These are phyloP conservation scores for Phytophthora pisi DNA, from an alignment of 352 stramenopile genomes.

Conservation along the genomic window DNA sequence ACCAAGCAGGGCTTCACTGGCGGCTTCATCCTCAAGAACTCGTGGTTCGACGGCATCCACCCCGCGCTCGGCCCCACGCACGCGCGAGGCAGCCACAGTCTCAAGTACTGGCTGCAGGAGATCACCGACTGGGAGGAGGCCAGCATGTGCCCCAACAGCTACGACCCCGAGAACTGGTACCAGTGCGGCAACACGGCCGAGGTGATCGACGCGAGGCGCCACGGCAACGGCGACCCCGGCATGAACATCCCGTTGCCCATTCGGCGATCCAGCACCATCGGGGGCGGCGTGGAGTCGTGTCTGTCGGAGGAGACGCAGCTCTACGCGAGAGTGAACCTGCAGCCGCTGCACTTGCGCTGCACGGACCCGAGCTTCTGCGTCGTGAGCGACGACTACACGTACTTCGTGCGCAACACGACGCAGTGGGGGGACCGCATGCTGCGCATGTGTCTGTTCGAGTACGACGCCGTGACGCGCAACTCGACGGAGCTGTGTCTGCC, in stretches of 20 bases:
- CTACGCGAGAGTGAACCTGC: conserved; percentile 65
- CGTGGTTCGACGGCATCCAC: conserved; percentile 71
- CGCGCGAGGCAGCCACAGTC: conserved; percentile 67
- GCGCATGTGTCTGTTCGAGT: conserved; percentile 76
- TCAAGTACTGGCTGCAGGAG: conserved; percentile 78
- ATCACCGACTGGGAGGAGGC: conserved; percentile 73
- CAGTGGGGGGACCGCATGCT: conserved; percentile 70
- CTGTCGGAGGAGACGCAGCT: conserved; percentile 57
- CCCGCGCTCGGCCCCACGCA: conserved; percentile 60
- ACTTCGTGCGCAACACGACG: conserved; percentile 71
- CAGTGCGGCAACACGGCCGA: conserved; percentile 66
- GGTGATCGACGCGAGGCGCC: conserved; percentile 42
- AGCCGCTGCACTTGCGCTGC: conserved; percentile 67
- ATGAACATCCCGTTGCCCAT: conserved; percentile 46
- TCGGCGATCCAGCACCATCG: conserved; percentile 27
- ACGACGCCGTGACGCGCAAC: conserved; percentile 47
- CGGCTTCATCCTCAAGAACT: conserved; percentile 83
- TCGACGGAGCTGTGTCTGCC: conserved; percentile 67
- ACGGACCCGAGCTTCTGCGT: conserved; percentile 51
- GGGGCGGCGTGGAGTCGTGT: conserved; percentile 54
- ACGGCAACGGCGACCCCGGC: conserved; percentile 31
- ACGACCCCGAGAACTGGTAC: conserved; percentile 76
- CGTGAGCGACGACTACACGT: conserved; percentile 43
- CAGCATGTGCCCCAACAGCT: conserved; percentile 74
- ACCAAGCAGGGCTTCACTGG: conserved; percentile 66